Evolutionary conservation across 305 asterid species (phyloP), one percentile per base, ranked within the genome.

Genomic region (Solanum chacoense): DNA sequence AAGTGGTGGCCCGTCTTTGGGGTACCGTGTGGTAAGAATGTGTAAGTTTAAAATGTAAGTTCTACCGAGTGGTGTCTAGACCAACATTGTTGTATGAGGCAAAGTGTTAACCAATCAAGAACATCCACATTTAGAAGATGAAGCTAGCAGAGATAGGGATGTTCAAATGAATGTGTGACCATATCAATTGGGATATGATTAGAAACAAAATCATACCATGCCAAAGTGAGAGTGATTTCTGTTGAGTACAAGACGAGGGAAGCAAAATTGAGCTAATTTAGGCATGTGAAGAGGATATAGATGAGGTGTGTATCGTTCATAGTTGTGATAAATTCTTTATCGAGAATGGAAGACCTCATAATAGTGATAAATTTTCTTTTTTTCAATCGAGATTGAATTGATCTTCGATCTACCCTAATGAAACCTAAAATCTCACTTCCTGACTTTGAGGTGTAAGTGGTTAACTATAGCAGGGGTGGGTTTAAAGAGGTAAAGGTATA

Each of bases 361-460:
- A 8, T 59, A 0, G 2, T 59, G 1, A 20, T 20, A 59, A 59
- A 14, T 13, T 45, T 18, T 18, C 0, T 20, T 59, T 59, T 18
- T 8, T 59, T 20, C 3, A 20, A 3, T 59, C 12, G 1, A 59
- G 0, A 59, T 59, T 59, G 1, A 3, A 20, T 59, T 59, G 3
- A 0, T 8, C 69, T 20, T 59, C 6, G 11, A 0, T 8, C 26
- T 59, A 20, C 6, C 2, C 12, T 20, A 20, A 20, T 20, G 0
- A 59, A 59, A 59, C 2, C 26, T 59, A 59, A 59, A 1, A 59
- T 59, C 26, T 59, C 11, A 59, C 24, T 20, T 0, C 69, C 11
- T 59, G 0, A 20, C 26, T 59, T 59, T 59, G 11, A 22, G 28
- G 1, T 1, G 71, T n/a, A 9, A 63, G 12, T 63, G 28, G 71